These are phyloP conservation scores for Rhododendron vialii DNA, from an alignment of 148 eudicot genomes.

Conservation along the genomic window DNA sequence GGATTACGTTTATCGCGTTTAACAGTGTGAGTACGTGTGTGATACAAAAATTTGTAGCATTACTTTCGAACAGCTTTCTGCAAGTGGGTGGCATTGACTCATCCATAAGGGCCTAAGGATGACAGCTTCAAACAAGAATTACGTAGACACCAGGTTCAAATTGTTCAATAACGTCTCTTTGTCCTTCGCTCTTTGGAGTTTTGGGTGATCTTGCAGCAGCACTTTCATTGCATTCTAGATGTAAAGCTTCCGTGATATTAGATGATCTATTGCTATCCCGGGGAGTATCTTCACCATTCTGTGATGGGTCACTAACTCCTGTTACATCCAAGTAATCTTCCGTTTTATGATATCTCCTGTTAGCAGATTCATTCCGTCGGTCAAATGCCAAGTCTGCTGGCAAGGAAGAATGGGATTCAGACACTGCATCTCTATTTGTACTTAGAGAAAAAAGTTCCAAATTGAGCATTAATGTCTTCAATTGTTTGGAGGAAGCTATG, in stretches of 20 bases:
- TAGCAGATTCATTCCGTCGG: slow-evolving; percentile 23
- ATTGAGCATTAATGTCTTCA: slow-evolving; percentile 41
- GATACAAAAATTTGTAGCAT: too few species aligned
- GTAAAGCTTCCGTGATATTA: slow-evolving; percentile 20
- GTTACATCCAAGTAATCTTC: slow-evolving; percentile 20
- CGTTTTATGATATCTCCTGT: slow-evolving; percentile 10
- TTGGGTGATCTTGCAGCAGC: slow-evolving; percentile 18
- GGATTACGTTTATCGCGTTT: too few species aligned
- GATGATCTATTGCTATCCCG: slow-evolving; percentile 24
- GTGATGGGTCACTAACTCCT: slow-evolving; percentile 26
- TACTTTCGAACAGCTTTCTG: too few species aligned
- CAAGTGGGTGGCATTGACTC: background rate
- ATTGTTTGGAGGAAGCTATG: too few species aligned
- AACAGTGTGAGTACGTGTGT: too few species aligned
- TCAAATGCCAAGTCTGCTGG: slow-evolving; percentile 8
- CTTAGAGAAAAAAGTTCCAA: slow-evolving; percentile 36
- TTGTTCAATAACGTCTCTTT: slow-evolving; percentile 60
- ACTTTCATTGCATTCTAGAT: slow-evolving; percentile 26
- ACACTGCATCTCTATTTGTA: slow-evolving; percentile 8
- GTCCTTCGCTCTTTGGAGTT: slow-evolving; percentile 32
- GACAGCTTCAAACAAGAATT: background rate
- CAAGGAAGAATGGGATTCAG: slow-evolving; percentile 17
- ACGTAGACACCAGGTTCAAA: slow-evolving; percentile 87
- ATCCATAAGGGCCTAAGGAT: background rate
- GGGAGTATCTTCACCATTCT: slow-evolving; percentile 20